Evolutionary conservation across 2,329 filamentous ascomycete genomes (phyloP).

Genomic region (Colletotrichum magnum): DNA sequence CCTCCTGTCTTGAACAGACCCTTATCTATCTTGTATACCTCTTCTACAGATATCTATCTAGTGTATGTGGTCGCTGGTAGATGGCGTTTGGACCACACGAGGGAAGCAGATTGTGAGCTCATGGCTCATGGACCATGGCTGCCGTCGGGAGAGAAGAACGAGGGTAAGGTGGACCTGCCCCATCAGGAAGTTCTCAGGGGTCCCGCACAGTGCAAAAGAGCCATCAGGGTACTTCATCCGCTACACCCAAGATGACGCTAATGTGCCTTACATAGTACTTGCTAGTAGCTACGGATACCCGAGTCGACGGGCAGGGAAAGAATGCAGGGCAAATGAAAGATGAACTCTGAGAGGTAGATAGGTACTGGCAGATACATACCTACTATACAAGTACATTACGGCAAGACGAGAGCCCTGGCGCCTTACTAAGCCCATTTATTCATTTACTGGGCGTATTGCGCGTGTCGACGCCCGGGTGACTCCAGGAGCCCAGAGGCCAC

Average conservation of each 20-base stretch:
- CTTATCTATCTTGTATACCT: no score
- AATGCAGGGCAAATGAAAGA: conserved; percentile 29
- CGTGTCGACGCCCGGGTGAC: background rate
- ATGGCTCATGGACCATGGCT: background rate
- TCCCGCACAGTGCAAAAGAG: conserved; percentile 21
- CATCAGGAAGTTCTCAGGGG: conserved; percentile 20
- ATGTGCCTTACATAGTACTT: no score
- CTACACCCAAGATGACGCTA: conserved; percentile 5
- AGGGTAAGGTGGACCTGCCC: conserved; percentile 15
- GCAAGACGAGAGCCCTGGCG: background rate
- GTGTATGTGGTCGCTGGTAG: no score
- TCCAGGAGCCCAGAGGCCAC: background rate
- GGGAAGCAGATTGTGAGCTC: background rate
- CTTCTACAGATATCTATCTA: no score
- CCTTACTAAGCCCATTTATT: conserved; percentile 4
- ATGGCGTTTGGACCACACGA: background rate
- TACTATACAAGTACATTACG: background rate
- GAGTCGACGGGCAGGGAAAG: conserved; percentile 19
- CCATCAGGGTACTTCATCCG: conserved; percentile 30
- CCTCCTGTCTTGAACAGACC: no score
- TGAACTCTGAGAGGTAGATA: conserved; percentile 17
- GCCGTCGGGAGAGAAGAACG: background rate
- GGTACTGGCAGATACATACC: no score
- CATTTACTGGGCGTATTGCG: background rate
- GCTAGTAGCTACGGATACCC: conserved; percentile 6